Evolutionary conservation across 306 rosid species (phyloP).

Genomic region (Amphicarpaea edgeworthii): DNA sequence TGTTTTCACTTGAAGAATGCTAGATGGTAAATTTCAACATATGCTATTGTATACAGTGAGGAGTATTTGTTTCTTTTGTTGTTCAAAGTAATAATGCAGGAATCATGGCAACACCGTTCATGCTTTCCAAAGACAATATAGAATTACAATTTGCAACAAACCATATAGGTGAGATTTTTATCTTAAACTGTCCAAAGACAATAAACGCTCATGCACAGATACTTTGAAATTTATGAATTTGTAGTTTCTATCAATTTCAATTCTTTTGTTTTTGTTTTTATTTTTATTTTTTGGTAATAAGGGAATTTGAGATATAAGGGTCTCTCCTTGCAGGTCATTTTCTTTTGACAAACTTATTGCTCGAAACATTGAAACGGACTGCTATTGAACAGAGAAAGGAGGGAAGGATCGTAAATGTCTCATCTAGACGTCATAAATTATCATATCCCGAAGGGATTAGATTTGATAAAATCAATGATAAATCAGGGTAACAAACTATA

Average conservation of each 20-base stretch:
- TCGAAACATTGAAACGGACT: conserved; percentile 70
- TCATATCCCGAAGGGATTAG: conserved; percentile 76
- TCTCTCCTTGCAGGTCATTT: conserved; percentile 69
- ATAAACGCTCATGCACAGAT: not conserved
- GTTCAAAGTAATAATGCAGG: conserved; percentile 82
- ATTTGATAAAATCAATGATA: conserved; percentile 62
- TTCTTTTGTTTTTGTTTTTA: not conserved
- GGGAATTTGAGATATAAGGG: conserved; percentile 25
- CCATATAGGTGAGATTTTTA: conserved; percentile 60
- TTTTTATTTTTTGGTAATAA: not conserved
- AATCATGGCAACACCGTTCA: conserved; percentile 75
- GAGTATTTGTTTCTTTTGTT: conserved; percentile 3
- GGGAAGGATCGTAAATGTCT: conserved; percentile 76
- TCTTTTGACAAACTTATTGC: conserved; percentile 71
- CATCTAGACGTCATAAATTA: conserved; percentile 69
- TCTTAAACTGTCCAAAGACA: not conserved
- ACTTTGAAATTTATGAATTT: not conserved
- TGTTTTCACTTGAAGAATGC: conserved; percentile 11
- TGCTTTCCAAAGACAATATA: conserved; percentile 74
- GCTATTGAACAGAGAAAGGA: conserved; percentile 60
- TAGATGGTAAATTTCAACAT: not conserved
- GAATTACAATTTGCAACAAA: conserved; percentile 86
- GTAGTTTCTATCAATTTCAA: not conserved
- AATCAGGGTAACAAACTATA: conserved; percentile 59
- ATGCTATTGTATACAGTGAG: conserved; percentile 1